Conservation (phyloP, 306 rosid genomes). For the Senna siamea region DNA sequence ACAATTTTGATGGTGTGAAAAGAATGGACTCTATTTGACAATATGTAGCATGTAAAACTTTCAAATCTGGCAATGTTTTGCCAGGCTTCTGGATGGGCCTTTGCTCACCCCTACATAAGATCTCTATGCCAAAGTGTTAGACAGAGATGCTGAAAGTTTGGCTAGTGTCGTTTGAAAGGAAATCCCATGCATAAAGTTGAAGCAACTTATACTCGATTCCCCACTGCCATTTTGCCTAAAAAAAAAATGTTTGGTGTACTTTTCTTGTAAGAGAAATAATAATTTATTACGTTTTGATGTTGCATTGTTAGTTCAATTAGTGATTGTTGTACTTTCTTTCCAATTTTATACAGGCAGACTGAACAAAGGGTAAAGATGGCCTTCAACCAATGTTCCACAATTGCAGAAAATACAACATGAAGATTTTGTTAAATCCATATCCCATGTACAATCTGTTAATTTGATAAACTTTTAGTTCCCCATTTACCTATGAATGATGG, state of each 20-base stretch:
- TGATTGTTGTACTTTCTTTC: conserved; percentile 6
- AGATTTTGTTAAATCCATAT: conserved; percentile 10
- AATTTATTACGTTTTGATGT: not conserved
- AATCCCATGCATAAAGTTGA: no score
- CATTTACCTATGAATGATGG: conserved; percentile 27
- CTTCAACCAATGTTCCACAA: conserved; percentile 22
- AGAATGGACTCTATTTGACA: not conserved
- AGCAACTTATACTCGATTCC: no score
- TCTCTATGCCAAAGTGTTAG: no score
- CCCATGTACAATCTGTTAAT: not conserved
- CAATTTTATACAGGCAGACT: conserved; percentile 40
- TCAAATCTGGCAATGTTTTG: no score
- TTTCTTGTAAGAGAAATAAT: no score
- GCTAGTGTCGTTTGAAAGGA: no score
- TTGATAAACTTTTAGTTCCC: conserved; percentile 14
- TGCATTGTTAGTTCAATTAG: conserved; percentile 1
- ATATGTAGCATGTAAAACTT: not conserved
- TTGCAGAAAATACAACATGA: conserved; percentile 33
- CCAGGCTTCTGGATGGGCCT: no score
- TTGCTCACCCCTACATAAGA: no score
- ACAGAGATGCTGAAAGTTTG: no score
- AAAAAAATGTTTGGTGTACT: not conserved
- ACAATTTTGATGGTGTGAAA: not conserved
- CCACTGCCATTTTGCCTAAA: no score
- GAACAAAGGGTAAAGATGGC: conserved; percentile 33